A percentile compares a stretch with the other conserved stretches of the same genome.
These are phyloP conservation scores for Geoglossum cookeanum DNA, from an alignment of 2,329 filamentous ascomycete species.

Conservation along the genomic window DNA sequence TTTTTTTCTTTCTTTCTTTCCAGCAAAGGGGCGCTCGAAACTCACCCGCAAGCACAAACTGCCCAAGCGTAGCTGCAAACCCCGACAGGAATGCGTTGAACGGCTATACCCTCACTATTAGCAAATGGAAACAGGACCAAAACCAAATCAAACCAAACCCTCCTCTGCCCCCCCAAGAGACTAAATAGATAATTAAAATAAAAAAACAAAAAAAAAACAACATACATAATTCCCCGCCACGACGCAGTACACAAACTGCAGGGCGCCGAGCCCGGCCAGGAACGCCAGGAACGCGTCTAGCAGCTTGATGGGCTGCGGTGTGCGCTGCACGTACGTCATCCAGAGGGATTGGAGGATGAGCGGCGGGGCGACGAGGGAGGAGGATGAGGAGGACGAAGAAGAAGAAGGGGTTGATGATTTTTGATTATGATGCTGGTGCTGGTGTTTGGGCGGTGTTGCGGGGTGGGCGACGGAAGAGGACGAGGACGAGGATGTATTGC, in stretches of 20 bases:
- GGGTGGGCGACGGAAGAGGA: background rate
- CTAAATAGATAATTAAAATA: too few relatives aligned
- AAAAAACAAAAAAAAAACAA: too few relatives aligned
- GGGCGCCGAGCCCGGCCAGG: slow-evolving; percentile 61
- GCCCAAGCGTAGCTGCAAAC: slow-evolving; percentile 84
- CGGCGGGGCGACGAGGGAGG: slow-evolving; percentile 15
- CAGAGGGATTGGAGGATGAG: slow-evolving; percentile 48
- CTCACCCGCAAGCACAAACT: slow-evolving; percentile 86
- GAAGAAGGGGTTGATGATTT: background rate
- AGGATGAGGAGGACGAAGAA: slow-evolving; percentile 2
- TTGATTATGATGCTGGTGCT: too few relatives aligned
- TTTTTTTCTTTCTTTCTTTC: too few relatives aligned
- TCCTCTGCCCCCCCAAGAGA: too few relatives aligned
- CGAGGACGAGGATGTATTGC: slow-evolving; percentile 4
- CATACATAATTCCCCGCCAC: slow-evolving; percentile 86
- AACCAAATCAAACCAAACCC: too few relatives aligned
- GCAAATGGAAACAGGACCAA: slow-evolving; percentile 11
- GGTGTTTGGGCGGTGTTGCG: too few relatives aligned
- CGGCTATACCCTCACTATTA: slow-evolving; percentile 36
- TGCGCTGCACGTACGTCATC: slow-evolving; percentile 60
- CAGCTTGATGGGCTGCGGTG: slow-evolving; percentile 79
- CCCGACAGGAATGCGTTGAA: slow-evolving; percentile 98
- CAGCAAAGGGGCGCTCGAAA: slow-evolving; percentile 8
- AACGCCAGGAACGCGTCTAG: slow-evolving; percentile 84
- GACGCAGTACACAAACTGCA: slow-evolving; percentile 89